Percentiles rank a stretch among this genome's conserved stretches.
phyloP scores from a whole-genome alignment of 1,139 yeast genomes.

The Kurtzmaniella quercitrusa region DNA sequence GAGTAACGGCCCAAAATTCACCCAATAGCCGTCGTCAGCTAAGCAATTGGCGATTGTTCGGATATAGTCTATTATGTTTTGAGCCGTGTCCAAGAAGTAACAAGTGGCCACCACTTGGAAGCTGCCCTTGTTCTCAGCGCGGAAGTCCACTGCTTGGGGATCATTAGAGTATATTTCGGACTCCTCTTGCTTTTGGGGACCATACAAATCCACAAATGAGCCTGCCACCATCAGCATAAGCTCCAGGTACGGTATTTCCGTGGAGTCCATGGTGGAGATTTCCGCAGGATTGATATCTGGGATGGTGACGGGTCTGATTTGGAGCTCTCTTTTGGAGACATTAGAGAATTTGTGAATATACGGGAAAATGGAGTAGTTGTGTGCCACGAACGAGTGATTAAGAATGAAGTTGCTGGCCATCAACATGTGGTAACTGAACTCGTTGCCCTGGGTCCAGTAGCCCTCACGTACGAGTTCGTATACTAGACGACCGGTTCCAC shows the following conservation, averaged over 20 bases:
- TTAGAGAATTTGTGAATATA: conserved; percentile 51
- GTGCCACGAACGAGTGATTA: conserved; percentile 43
- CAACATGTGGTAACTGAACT: conserved; percentile 78
- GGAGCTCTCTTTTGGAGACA: conserved; percentile 38
- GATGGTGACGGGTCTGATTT: conserved; percentile 44
- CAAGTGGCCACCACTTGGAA: conserved; percentile 64
- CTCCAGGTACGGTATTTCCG: conserved; percentile 43
- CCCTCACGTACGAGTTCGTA: conserved; percentile 66
- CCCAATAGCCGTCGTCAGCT: conserved; percentile 61
- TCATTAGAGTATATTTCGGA: conserved; percentile 37
- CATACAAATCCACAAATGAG: conserved; percentile 73
- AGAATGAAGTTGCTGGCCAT: conserved; percentile 61
- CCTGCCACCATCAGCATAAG: conserved; percentile 79
- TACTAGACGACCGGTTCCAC: conserved; percentile 79
- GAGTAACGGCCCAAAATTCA: conserved; percentile 78
- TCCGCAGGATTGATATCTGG: conserved; percentile 50
- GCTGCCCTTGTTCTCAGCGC: conserved; percentile 29
- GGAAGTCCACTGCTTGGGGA: conserved; percentile 35
- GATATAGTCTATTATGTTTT: conserved; percentile 67
- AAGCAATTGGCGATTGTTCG: conserved; percentile 52
- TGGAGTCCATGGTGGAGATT: conserved; percentile 26
- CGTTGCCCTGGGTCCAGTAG: conserved; percentile 79
- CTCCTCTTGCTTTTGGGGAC: conserved; percentile 37
- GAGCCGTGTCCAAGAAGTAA: conserved; percentile 78
- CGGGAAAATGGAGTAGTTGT: conserved; percentile 46